Evolutionary conservation across 495 filamentous ascomycete genomes (phyloP), one percentile per base, ranked within the genome.

Genomic region (Penicillium bovifimosum): DNA sequence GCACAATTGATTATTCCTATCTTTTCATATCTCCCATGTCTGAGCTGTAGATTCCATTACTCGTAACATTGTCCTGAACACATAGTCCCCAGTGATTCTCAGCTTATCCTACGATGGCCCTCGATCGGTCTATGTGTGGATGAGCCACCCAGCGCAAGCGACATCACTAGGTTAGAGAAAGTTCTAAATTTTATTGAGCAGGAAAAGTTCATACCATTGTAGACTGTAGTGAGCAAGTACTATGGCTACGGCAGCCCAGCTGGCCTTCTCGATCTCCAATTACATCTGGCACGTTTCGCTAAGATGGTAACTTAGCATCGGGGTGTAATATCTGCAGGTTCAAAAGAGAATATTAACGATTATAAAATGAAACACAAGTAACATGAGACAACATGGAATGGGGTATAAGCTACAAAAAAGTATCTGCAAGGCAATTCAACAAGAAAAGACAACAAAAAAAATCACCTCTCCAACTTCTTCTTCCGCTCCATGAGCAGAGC

Each of bases 401-500:
- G 46, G 52, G 36, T 42, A 54, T 36, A 45, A 35, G 28, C 13
- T 45, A 55, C 47, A 41, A 17, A 39, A 42, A 16, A 29, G n/a
- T 38, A 48, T 24, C 2, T 35, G 24, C 31, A 34, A 41, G 24
- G 17, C 31, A 43, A 40, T 27, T 14, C 40, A 46, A 55, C 40
- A 50, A 14, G 50, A 43, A 27, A 54, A 45, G 20, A 31, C 50
- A 14, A 32, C 32, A 47, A 49, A 41, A 60, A 38, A 35, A 17
- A 53, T 56, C 47, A 52, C 47, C 57, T 65, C 58, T 75, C 69
- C 45, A 81, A 42, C 61, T 67, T 70, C 56, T 71, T 80, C 77
- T 86, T 87, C 52, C 83, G 78, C 67, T 87, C 84, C 34, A 74
- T 79, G 59, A 96, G 77, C 46, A 81, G 65, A 7, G 72, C 82